Base-by-base conservation (phyloP, 371 early-diverging fungal species). In the Apophysomyces trapeziformis region DNA sequence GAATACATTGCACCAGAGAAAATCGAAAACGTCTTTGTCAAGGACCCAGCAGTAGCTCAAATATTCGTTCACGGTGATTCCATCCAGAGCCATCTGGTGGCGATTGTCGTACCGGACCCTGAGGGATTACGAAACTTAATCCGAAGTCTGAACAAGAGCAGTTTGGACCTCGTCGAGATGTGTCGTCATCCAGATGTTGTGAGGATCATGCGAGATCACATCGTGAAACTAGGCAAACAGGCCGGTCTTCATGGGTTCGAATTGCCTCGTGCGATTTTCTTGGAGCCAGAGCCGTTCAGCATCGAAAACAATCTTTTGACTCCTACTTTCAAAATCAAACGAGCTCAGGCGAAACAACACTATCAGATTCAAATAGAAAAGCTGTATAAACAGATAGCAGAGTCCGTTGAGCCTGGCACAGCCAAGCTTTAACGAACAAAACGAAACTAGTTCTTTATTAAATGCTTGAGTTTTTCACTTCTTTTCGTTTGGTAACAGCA, bases 1-100 rank as follows among this genome's bases (percentile, higher is more conserved):
- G 99, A 99, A 83, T 99, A 98, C 81, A 89, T 99, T 69, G 96
- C 97, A 0, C 99, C 99, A 4, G 99, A 99, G 74, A 98, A 96
- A 74, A 88, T 96, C 35, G 97, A 97, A 76, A 88, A 86, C 63
- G 81, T 89, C 5, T 90, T 82, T 70, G 64, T 76, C 39, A 82
- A 84, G 69, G 70, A 82, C 65, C 70, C 79, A 35, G 63, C 89
- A 9, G 71, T 94, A n/a, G 84, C 86, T 47, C 93, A 94, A 64
- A 74, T 87, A 50, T 79, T 67, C 58, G 87, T 97, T 4, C 90
- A 95, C 71, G 99, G 98, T 58, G 95, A 96, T 69, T 90, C 94
- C 41, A 73, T 93, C 14, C 89, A 94, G 74, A 83, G 74, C 72
- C 79, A 77, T 36, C 81, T 97, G 61, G 96, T 97, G 1, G 94